Base-by-base conservation (phyloP, 192 early-diverging fungal genomes). In the Coemansia sp. region DNA sequence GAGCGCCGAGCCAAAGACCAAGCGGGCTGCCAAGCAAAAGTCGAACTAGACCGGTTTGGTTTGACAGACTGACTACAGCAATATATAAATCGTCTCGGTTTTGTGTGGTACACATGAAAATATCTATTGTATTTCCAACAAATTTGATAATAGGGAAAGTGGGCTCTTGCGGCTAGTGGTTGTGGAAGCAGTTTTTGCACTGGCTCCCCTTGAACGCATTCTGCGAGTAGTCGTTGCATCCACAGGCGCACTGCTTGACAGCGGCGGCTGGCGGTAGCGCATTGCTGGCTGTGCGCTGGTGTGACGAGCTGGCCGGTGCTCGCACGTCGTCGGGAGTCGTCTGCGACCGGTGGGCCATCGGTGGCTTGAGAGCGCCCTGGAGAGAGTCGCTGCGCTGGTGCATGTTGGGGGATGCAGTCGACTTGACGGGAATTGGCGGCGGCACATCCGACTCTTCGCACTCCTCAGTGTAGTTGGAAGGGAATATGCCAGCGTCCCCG, bases 131-230 rank as follows among this genome's bases (percentile, higher is more conserved):
- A 6, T 29, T 26, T 12, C n/a, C n/a, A n/a, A n/a, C n/a, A n/a
- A 22, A 46, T 46, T 26, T 46, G n/a, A n/a, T 12, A 22, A 22
- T 12, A 12, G 19, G 21, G 21, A 17, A 43, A 43, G 7, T 1
- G 8, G 8, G 21, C n/a, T 4, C 24, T 50, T 10, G 8, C 12
- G 14, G 21, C 19, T 56, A 76, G 53, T 93, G 90, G 22, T 76
- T 80, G 68, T 95, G 93, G 68, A 86, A 91, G 77, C 93, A 95
- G 62, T 87, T 91, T 67, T 81, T 91, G 74, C 93, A 95, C 56
- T 82, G 83, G 21, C 80, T 86, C 33, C 80, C 76, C 59, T 87
- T 86, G 71, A 93, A 93, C 11, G 87, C 85, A 76, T 93, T 87
- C 21, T 90, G 67, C 37, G 76, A 69, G 77, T 85, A 91, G 33